Percentiles rank a stretch among this genome's conserved stretches.
Conservation (phyloP, 768 basidiomycete species). For the Suillus cothurnatus region DNA sequence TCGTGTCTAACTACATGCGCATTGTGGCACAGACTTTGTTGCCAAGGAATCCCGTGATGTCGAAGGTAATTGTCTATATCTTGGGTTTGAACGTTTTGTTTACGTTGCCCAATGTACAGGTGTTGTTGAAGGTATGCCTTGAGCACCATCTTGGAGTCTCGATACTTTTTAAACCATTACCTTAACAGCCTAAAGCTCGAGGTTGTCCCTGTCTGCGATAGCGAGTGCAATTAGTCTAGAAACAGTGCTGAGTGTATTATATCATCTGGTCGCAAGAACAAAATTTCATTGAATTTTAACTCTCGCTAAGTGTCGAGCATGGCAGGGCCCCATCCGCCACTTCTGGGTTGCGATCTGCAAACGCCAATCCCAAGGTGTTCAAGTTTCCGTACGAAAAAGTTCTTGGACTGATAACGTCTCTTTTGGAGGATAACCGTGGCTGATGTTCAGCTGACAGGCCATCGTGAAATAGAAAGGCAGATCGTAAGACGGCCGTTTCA, state of each 20-base stretch:
- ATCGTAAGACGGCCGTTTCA: too few species aligned
- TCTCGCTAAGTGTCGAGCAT: not conserved
- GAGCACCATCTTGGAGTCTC: not conserved
- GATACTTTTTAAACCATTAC: not conserved
- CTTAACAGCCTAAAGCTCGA: not conserved
- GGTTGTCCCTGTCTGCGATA: not conserved
- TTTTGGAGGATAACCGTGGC: too few species aligned
- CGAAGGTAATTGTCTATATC: not conserved
- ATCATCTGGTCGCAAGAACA: not conserved
- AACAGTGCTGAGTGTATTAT: too few species aligned
- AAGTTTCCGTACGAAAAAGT: not conserved
- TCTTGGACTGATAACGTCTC: too few species aligned
- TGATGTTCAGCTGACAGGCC: too few species aligned
- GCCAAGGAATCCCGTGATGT: not conserved
- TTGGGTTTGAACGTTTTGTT: not conserved
- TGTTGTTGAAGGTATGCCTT: not conserved
- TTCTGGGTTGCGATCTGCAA: not conserved
- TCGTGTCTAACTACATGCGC: not conserved
- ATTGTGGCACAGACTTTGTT: not conserved
- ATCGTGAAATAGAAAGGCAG: too few species aligned
- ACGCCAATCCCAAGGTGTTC: not conserved
- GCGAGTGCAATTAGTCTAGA: not conserved
- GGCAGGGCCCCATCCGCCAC: not conserved
- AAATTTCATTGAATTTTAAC: not conserved
- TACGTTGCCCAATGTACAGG: not conserved